Evolutionary conservation across 306 rosid genomes (phyloP).

Genomic region (Lablab purpureus): DNA sequence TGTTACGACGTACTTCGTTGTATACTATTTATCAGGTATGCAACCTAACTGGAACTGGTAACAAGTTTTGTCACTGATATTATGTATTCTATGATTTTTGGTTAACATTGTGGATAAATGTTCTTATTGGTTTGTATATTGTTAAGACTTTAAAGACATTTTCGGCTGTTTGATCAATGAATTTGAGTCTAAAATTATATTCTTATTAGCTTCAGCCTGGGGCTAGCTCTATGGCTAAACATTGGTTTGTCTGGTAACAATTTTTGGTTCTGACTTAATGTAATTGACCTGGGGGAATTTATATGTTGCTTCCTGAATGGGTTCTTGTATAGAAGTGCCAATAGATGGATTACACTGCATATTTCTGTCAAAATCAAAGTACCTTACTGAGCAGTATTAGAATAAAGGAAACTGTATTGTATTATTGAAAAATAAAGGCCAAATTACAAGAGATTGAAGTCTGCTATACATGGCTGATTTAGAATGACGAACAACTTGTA

Average conservation of each 20-base stretch:
- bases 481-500: too few species aligned
- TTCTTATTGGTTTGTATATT: slow-evolving; percentile 20
- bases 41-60: slow-evolving; percentile 31
- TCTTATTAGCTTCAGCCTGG: not conserved
- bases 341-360: not conserved
- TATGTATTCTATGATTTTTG: slow-evolving; percentile 16
- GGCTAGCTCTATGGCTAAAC: not conserved
- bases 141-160: slow-evolving; percentile 24
- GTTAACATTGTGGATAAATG: slow-evolving; percentile 11
- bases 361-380: not conserved
- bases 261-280: not conserved
- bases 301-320: slow-evolving; percentile 6
- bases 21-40: slow-evolving; percentile 78
- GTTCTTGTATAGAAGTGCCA: not conserved
- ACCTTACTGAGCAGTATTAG: not conserved
- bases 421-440: too few species aligned
- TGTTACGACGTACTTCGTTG: slow-evolving; percentile 79
- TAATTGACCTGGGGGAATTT: slow-evolving; percentile 3
- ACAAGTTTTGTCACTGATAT: slow-evolving; percentile 7
- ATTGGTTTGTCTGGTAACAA: not conserved
- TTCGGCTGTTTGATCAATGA: not conserved
- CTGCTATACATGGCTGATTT: too few species aligned
- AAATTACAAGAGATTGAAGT: too few species aligned
- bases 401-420: too few species aligned
- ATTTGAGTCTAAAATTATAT: slow-evolving; percentile 16